Evolutionary conservation across 192 early-diverging fungal genomes (phyloP), one percentile per base, ranked within the genome.

Genomic region (Helicostylum pulchrum): DNA sequence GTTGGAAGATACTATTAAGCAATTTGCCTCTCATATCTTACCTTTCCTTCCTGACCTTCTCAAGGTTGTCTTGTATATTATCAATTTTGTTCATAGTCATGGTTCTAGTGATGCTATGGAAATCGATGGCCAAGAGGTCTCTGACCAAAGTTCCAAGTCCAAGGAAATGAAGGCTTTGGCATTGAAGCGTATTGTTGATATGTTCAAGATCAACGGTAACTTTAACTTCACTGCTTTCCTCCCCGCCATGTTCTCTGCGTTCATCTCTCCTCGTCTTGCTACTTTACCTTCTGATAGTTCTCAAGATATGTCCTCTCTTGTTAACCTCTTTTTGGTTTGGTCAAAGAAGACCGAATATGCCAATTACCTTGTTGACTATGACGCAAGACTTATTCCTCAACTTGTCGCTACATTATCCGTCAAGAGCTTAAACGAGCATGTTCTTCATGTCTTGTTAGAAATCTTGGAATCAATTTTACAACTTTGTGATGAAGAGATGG

Each of bases 221-320:
- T 93, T 94, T 66, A 82, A 92, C 68, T 98, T 94, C 73, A 34
- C 56, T 1, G 83, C 90, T 6, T 95, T 91, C 63, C 72, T 96
- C 14, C 76, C 81, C 11, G 82, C 82, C 45, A 88, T 99, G 71
- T 98, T 85, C 61, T 60, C 77, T 14, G 73, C 81, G 0, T 87
- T 88, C 45, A 81, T 99, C 23, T 74, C 83, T 46, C 77, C 84
- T 11, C 85, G 93, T 21, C 71, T 99, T 14, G 73, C 82, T 23
- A 83, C 75, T 14, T 80, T 98, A 20, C 80, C 78, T 30, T 67
- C 68, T 15, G 97, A 99, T 70, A 94, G 92, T 69, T 94, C 94
- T 4, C 95, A 98, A 72, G 83, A 87, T 45, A 85, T 93, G 3
- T 93, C 90, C 1, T 78, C 87, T 0, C 72, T 96, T 21, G 77